Percentiles rank a stretch among this genome's conserved stretches.
Evolutionary conservation across 148 eudicot species (phyloP).

Genomic region (Heliamphora exappendiculata): DNA sequence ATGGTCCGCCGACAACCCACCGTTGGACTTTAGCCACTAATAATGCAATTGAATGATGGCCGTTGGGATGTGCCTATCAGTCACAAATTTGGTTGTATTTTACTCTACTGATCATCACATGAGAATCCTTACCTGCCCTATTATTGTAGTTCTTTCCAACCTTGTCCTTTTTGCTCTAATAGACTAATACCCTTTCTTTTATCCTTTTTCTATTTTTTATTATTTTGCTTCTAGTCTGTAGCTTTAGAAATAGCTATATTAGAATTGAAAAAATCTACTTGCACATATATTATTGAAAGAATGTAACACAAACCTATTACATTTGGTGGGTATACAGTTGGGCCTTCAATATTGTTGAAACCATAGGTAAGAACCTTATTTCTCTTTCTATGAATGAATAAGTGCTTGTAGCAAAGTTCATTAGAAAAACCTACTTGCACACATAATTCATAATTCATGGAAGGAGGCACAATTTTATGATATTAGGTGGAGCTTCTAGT

Average conservation of each 20-base stretch:
- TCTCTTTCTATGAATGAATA: too few relatives aligned
- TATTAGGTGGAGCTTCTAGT: too few relatives aligned
- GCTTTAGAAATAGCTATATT: neutral
- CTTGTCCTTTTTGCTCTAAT: neutral
- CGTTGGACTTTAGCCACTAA: neutral
- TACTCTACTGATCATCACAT: neutral
- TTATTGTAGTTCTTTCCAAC: neutral
- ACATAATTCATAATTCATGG: too few relatives aligned
- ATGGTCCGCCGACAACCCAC: neutral
- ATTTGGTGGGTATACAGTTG: too few relatives aligned
- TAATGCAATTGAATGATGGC: neutral
- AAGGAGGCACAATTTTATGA: too few relatives aligned
- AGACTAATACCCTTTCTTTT: neutral
- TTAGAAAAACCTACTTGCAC: too few relatives aligned
- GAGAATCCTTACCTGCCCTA: neutral
- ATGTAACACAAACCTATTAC: too few relatives aligned
- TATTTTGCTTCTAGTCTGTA: neutral
- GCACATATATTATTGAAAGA: too few relatives aligned
- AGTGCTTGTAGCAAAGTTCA: too few relatives aligned
- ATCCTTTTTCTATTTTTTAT: neutral
- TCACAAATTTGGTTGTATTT: neutral
- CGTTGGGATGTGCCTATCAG: constrained; percentile 3
- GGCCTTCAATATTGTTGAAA: too few relatives aligned
- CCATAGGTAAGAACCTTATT: too few relatives aligned
- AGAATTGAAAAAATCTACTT: too few relatives aligned